Percentiles rank a stretch among this genome's conserved stretches.
phyloP scores from a whole-genome alignment of 345 rosid genomes.

The Iberis pinnata region DNA sequence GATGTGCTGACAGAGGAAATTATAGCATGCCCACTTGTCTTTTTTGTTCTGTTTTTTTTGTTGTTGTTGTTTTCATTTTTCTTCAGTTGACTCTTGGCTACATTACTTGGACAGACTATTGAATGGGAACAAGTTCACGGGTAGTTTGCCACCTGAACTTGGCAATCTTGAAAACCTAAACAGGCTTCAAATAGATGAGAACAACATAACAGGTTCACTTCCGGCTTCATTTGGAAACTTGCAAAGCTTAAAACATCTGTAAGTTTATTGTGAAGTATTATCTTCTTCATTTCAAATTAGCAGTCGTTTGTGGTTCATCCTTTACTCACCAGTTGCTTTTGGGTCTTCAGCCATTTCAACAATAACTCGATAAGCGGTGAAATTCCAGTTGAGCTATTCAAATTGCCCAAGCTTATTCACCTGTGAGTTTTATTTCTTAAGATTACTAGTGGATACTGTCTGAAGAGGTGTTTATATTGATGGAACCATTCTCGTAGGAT shows the following conservation, averaged over 20 bases:
- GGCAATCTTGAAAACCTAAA: constrained; percentile 43
- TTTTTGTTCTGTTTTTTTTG: not conserved
- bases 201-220: constrained; percentile 63
- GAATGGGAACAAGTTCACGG: constrained; percentile 73
- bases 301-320: too few relatives aligned
- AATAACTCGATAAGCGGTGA: constrained; percentile 68
- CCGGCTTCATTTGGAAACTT: constrained; percentile 61
- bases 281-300: constrained; percentile 18
- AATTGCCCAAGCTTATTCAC: constrained; percentile 51
- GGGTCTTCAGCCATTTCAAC: constrained; percentile 63
- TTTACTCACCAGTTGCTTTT: constrained; percentile 15
- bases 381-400: constrained; percentile 63
- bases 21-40: too few relatives aligned
- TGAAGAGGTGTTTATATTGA: not conserved
- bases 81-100: constrained; percentile 1
- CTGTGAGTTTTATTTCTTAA: constrained; percentile 50
- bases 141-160: constrained; percentile 73
- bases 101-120: constrained; percentile 51
- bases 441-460: not conserved
- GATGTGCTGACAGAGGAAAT: too few relatives aligned
- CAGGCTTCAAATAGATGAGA: constrained; percentile 78
- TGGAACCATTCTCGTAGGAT: constrained; percentile 44
- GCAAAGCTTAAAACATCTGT: constrained; percentile 56
- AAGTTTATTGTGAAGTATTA: too few relatives aligned
- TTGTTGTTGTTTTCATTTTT: not conserved